Percentiles rank a stretch among this genome's conserved stretches.
Conservation (phyloP, 805 yeast species). For the Saccharomycopsis javanensis region DNA sequence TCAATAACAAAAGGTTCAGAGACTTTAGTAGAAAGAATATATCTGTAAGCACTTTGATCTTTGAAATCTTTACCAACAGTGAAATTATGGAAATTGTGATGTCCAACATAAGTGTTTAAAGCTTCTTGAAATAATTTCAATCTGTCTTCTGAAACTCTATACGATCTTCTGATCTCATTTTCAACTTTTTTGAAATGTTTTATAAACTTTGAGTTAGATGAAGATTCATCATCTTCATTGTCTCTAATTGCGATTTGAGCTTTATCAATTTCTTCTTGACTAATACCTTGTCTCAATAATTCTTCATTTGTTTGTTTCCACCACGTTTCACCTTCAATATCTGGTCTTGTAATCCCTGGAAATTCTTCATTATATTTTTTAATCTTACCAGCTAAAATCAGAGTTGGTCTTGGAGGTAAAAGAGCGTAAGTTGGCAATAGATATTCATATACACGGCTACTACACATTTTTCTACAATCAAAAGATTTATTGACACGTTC, state of each 20-base stretch:
- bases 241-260: constrained; percentile 2
- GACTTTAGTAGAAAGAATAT: constrained; percentile 68
- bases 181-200: constrained; percentile 54
- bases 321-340: constrained; percentile 62
- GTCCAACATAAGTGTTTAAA: constrained; percentile 67
- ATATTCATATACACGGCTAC: constrained; percentile 92
- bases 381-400: constrained; percentile 54
- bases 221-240: constrained; percentile 27
- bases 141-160: constrained; percentile 54
- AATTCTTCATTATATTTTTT: constrained; percentile 39
- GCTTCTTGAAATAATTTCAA: constrained; percentile 56
- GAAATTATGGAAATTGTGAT: constrained; percentile 87
- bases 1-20: constrained; percentile 86
- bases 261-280: constrained; percentile 29
- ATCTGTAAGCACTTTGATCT: constrained; percentile 79
- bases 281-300: constrained; percentile 31
- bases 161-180: constrained; percentile 55
- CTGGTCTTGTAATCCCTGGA: constrained; percentile 53
- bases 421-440: constrained; percentile 85
- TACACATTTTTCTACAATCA: constrained; percentile 92
- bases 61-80: constrained; percentile 72
- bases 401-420: constrained; percentile 78
- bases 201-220: constrained; percentile 30
- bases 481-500: constrained; percentile 82
- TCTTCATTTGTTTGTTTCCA: constrained; percentile 46